Evolutionary conservation across 306 rosid species (phyloP).

Genomic region (Glycine soja): DNA sequence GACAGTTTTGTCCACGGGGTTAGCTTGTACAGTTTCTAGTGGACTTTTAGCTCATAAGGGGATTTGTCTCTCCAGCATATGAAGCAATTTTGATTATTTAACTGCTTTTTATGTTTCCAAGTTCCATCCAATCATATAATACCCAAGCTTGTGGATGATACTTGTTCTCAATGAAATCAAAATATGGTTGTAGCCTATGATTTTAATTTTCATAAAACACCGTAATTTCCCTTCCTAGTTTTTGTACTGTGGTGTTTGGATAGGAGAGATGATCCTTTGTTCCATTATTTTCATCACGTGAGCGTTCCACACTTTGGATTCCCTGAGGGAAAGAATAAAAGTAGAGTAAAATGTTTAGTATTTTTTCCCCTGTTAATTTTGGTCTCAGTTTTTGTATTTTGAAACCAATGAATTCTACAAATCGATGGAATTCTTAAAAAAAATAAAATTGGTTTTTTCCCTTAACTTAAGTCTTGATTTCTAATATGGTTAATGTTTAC

Average conservation of each 20-base stretch:
- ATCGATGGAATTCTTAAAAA: no score
- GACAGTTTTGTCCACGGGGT: constrained; percentile 55
- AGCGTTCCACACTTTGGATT: not conserved
- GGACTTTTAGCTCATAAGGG: constrained; percentile 53
- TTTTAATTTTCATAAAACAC: not conserved
- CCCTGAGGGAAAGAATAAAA: not conserved
- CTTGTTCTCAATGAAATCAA: constrained; percentile 24
- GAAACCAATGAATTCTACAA: not conserved
- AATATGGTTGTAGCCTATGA: not conserved
- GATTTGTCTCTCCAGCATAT: constrained; percentile 42
- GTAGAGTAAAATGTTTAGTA: not conserved
- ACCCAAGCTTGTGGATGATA: constrained; percentile 47
- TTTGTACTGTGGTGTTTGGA: constrained; percentile 2
- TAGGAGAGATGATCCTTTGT: not conserved
- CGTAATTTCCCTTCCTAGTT: not conserved
- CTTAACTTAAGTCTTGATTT: no score
- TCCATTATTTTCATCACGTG: constrained; percentile 7
- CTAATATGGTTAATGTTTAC: no score
- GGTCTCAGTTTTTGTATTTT: not conserved
- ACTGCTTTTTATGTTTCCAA: constrained; percentile 51
- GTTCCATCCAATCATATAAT: constrained; percentile 38
- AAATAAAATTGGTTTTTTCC: no score
- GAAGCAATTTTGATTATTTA: constrained; percentile 61
- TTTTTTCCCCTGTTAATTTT: not conserved
- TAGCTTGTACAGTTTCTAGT: constrained; percentile 73